phyloP scores from a whole-genome alignment of 345 rosid species.

The Trapa bicornis region DNA sequence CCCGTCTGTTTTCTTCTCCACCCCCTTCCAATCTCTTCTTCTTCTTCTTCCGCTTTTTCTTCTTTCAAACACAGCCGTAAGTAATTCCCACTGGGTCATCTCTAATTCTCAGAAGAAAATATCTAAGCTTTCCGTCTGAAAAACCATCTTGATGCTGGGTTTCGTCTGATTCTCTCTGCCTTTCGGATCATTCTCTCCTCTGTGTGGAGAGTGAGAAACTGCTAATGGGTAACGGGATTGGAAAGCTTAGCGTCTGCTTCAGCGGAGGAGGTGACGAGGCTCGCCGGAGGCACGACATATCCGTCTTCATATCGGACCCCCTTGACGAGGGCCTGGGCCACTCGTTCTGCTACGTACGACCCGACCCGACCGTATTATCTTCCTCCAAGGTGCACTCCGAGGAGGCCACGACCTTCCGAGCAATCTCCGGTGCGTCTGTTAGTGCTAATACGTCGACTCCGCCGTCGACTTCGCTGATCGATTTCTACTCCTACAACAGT shows the following conservation, averaged over 20 bases:
- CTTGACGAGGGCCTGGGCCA: slow-evolving; percentile 86
- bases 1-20: slow-evolving; percentile 9
- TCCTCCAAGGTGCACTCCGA: slow-evolving; percentile 86
- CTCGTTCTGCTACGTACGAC: slow-evolving; percentile 83
- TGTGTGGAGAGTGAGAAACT: not conserved
- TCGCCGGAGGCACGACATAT: slow-evolving; percentile 29
- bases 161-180: not conserved
- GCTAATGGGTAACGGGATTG: slow-evolving; percentile 73
- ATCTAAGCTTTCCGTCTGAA: not conserved
- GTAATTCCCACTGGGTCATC: not conserved
- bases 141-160: slow-evolving; percentile 4
- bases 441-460: slow-evolving; percentile 94
- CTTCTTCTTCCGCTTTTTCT: not conserved
- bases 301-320: slow-evolving; percentile 36
- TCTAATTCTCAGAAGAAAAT: not conserved
- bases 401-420: slow-evolving; percentile 63
- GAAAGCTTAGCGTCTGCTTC: slow-evolving; percentile 63
- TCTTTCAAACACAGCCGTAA: slow-evolving; percentile 13
- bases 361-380: slow-evolving; percentile 49
- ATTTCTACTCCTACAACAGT: slow-evolving; percentile 45
- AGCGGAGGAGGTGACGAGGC: slow-evolving; percentile 32
- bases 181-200: not conserved
- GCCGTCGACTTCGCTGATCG: slow-evolving; percentile 67
- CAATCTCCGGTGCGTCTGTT: slow-evolving; percentile 92
- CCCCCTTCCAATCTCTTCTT: slow-evolving; percentile 6